These are phyloP conservation scores for Leishmania amazonensis DNA, from an alignment of 208 protist genomes.

Conservation along the genomic window DNA sequence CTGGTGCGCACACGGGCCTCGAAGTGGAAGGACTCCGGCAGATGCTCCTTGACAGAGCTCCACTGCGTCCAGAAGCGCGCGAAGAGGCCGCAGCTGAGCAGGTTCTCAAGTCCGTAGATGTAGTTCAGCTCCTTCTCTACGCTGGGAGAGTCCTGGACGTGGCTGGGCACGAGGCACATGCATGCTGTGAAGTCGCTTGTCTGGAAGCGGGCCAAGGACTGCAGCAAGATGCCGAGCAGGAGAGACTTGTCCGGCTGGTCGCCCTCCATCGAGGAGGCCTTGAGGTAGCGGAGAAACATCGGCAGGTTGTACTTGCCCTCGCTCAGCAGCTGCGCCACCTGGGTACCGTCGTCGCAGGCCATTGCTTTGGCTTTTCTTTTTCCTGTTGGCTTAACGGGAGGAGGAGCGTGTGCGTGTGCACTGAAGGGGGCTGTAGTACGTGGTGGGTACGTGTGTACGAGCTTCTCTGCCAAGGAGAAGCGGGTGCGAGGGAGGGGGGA, in stretches of 20 bases:
- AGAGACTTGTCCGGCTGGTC: conserved; percentile 77
- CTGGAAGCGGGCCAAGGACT: conserved; percentile 85
- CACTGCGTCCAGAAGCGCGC: conserved; percentile 83
- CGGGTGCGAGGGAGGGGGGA: neutral
- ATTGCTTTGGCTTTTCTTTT: neutral
- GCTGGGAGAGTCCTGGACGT: conserved; percentile 77
- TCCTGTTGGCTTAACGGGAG: neutral
- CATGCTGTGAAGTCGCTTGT: conserved; percentile 85
- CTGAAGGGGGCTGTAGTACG: neutral
- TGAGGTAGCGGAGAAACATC: conserved; percentile 84
- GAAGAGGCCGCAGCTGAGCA: conserved; percentile 82
- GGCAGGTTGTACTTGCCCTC: conserved; percentile 84
- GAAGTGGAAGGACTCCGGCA: conserved; percentile 79
- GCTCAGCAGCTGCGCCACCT: conserved; percentile 76
- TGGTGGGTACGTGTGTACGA: neutral
- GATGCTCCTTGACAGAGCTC: conserved; percentile 58
- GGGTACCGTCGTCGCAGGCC: conserved; percentile 61
- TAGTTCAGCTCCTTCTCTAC: conserved; percentile 80
- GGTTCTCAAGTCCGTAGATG: conserved; percentile 91
- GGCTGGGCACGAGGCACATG: conserved; percentile 82
- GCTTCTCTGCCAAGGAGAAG: neutral
- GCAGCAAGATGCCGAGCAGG: conserved; percentile 79
- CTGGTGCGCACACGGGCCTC: conserved; percentile 73
- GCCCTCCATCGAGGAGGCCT: conserved; percentile 61
- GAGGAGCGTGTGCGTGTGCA: neutral